Base-by-base conservation (phyloP, 1,284 basidiomycete genomes). In the Ustilago esculenta region DNA sequence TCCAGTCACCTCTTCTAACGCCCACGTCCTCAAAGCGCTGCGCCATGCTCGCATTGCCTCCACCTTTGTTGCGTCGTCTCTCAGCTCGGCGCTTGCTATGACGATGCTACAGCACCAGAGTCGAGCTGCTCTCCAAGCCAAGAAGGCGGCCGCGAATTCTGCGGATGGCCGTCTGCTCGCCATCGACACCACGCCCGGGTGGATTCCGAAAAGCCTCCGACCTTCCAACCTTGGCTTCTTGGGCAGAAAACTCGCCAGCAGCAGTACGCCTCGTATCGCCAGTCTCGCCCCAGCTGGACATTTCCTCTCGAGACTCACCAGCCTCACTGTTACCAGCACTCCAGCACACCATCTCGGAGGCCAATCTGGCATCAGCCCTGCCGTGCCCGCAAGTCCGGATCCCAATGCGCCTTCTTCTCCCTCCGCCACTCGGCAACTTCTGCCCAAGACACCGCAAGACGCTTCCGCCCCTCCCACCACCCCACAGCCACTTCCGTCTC, bases 231-330 rank as follows among this genome's bases (percentile, higher is more conserved):
- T 64, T 7, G 50, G 56, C 2, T 64, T 69, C 25, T 33, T 54
- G 36, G 40, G 53, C 0, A 63, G 44, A 24, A 51, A 48, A 23
- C 9, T 37, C 29, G 42, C 20, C 12, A 43, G 30, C 10, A 27
- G 34, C 25, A 40, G 36, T 0, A 15, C 53, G 12, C 52, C 64
- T 11, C 55, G 71, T 11, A 69, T 68, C 15, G 65, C 75, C 0
- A 75, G 73, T 41, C 52, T 77, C 8, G 73, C 75, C n/a, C 75
- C 75, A 2, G 75, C 73, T 2, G 75, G 75, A 9, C 75, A 77
- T 32, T 77, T 77, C 43, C 41, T 77, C 29, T 56, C 66, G 0
- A 41, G 75, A 21, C 48, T 77, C 23, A 77, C 75, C 8, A 73
- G 56, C 37, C 56, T 77, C 17, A 72, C 63, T 7, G 48, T 76